Percentiles rank a stretch among this genome's conserved stretches.
Evolutionary conservation across 768 basidiomycete genomes (phyloP).

Genomic region (Daedaleopsis nitida): DNA sequence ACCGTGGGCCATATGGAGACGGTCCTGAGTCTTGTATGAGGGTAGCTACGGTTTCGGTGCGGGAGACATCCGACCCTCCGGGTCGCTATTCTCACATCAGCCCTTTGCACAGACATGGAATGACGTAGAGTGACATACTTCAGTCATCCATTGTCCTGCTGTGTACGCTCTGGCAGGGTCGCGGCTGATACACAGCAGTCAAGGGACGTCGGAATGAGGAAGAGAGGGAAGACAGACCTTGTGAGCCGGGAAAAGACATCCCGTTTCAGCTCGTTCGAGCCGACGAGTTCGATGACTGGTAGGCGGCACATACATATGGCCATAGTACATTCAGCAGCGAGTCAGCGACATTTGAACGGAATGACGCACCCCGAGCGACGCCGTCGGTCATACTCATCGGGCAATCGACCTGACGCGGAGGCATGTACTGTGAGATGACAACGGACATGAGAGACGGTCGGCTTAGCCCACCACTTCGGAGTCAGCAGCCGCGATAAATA

Average conservation of each 20-base stretch:
- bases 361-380: conserved; percentile 53
- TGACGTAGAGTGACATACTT: conserved; percentile 40
- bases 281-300: conserved; percentile 64
- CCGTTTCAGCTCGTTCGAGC: conserved; percentile 60
- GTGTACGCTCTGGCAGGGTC: conserved; percentile 65
- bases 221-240: conserved; percentile 43
- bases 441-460: not conserved
- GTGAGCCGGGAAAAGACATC: conserved; percentile 58
- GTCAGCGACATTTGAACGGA: not conserved
- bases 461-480: conserved; percentile 52
- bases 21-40: conserved; percentile 32
- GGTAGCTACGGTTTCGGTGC: conserved; percentile 66
- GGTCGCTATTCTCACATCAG: conserved; percentile 46
- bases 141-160: conserved; percentile 86
- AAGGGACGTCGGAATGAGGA: not conserved
- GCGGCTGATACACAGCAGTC: conserved; percentile 43
- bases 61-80: conserved; percentile 76
- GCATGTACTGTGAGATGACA: not conserved
- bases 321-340: not conserved
- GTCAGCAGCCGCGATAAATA: conserved; percentile 62
- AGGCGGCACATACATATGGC: not conserved
- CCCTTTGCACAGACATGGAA: not conserved
- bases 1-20: conserved; percentile 49
- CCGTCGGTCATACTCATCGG: conserved; percentile 84
- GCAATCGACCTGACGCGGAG: conserved; percentile 55